A percentile compares a stretch with the other conserved stretches of the same genome.
phyloP scores from a whole-genome alignment of 2,329 filamentous ascomycete species.

The Calonectria multiphialidica region DNA sequence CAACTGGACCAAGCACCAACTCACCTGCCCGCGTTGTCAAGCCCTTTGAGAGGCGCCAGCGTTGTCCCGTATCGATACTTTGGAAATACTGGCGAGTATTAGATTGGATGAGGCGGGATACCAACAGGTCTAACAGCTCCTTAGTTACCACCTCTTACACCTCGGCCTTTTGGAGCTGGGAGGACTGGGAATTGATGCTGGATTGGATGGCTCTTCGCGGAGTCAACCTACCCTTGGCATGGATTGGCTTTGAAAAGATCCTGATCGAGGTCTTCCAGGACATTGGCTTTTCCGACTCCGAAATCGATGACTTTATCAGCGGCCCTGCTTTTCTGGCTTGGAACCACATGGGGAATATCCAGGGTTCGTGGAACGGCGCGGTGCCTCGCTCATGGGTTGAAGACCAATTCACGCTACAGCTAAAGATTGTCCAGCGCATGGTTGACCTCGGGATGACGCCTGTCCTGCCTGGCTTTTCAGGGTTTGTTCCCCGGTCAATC shows the following conservation, averaged over 20 bases:
- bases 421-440: background rate
- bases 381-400: background rate
- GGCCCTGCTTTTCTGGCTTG: background rate
- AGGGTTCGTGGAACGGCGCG: background rate
- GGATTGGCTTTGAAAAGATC: conserved; percentile 1
- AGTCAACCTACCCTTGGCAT: background rate
- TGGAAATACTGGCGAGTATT: background rate
- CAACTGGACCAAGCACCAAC: background rate
- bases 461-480: background rate
- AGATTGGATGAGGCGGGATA: background rate
- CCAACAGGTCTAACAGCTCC: no score
- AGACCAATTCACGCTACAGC: background rate
- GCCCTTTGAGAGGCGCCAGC: background rate
- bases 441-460: background rate
- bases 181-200: background rate
- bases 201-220: conserved; percentile 2
- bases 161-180: background rate
- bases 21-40: background rate
- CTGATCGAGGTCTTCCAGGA: background rate
- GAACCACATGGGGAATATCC: conserved; percentile 1
- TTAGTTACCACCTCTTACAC: background rate
- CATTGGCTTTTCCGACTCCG: background rate
- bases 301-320: background rate
- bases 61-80: background rate
- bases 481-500: background rate